Evolutionary conservation across 2,329 filamentous ascomycete genomes (phyloP).

Genomic region (Pseudogymnoascus sp.): DNA sequence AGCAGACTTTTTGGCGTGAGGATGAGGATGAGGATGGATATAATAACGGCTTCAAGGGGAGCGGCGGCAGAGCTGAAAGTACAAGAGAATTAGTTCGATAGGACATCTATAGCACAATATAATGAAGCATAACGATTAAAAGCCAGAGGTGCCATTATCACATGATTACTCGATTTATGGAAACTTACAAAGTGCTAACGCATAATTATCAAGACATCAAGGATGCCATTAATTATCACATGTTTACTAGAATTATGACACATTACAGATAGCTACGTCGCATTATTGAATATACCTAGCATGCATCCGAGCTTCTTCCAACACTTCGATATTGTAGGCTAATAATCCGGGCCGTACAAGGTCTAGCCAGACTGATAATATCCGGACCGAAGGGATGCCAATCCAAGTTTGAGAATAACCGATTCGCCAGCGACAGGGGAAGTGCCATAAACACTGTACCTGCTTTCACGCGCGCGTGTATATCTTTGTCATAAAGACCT

Average conservation of each 20-base stretch:
- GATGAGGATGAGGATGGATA: neutral
- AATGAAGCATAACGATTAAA: neutral
- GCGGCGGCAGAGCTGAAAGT: neutral
- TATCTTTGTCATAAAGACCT: neutral
- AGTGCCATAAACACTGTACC: neutral
- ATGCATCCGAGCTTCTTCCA: neutral
- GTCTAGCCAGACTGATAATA: neutral
- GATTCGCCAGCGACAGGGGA: neutral
- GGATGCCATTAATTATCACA: too few relatives aligned
- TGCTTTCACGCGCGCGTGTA: neutral
- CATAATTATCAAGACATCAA: too few relatives aligned
- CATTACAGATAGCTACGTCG: too few relatives aligned
- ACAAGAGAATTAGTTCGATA: neutral
- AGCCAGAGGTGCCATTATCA: neutral
- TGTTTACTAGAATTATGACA: too few relatives aligned
- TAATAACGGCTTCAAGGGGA: neutral
- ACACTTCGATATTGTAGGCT: neutral
- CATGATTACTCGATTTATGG: neutral
- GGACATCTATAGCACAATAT: neutral
- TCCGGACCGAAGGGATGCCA: neutral
- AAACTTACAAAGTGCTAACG: neutral
- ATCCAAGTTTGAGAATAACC: neutral
- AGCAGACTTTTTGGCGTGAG: neutral
- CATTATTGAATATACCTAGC: neutral
- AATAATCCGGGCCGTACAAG: neutral